Conservation (phyloP, 2,329 filamentous ascomycete species). For the Cryphonectria parasitica region DNA sequence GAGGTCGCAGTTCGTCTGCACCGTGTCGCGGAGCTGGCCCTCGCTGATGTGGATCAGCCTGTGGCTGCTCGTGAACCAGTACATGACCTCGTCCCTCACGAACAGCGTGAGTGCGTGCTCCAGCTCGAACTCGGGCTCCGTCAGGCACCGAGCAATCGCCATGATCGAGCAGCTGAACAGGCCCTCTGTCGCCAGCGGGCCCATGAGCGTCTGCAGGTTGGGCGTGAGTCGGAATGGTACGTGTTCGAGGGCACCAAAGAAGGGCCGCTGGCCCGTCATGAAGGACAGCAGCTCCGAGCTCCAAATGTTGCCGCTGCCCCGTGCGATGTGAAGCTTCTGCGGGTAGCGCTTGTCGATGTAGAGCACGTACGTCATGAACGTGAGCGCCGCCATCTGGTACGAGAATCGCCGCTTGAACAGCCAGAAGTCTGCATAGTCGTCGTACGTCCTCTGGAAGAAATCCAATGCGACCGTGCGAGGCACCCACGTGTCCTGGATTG, state of each 20-base stretch:
- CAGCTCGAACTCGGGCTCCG: slow-evolving; percentile 86
- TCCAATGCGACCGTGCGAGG: slow-evolving; percentile 80
- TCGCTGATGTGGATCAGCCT: slow-evolving; percentile 63
- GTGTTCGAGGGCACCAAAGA: slow-evolving; percentile 93
- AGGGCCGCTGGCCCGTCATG: slow-evolving; percentile 81
- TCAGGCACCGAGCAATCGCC: slow-evolving; percentile 93
- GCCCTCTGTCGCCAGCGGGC: slow-evolving; percentile 91
- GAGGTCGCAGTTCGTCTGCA: slow-evolving; percentile 75
- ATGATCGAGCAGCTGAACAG: slow-evolving; percentile 95
- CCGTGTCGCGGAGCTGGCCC: slow-evolving; percentile 67
- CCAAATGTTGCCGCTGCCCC: slow-evolving; percentile 91
- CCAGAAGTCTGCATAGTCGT: slow-evolving; percentile 94
- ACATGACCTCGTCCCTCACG: slow-evolving; percentile 96
- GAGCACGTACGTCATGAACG: slow-evolving; percentile 98
- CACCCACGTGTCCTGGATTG: slow-evolving; percentile 93
- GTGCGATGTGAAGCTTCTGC: slow-evolving; percentile 91
- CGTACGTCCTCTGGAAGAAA: slow-evolving; percentile 88
- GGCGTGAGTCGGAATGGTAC: slow-evolving; percentile 97
- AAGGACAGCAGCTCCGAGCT: slow-evolving; percentile 90
- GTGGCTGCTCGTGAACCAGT: slow-evolving; percentile 87
- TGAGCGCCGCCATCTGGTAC: slow-evolving; percentile 91
- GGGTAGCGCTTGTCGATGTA: slow-evolving; percentile 97
- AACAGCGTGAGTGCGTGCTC: slow-evolving; percentile 94
- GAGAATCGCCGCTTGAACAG: slow-evolving; percentile 96
- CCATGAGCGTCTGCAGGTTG: slow-evolving; percentile 95